A percentile compares a stretch with the other conserved stretches of the same genome.
These are phyloP conservation scores for Lactarius tabidus DNA, from an alignment of 768 basidiomycete genomes.

Conservation along the genomic window DNA sequence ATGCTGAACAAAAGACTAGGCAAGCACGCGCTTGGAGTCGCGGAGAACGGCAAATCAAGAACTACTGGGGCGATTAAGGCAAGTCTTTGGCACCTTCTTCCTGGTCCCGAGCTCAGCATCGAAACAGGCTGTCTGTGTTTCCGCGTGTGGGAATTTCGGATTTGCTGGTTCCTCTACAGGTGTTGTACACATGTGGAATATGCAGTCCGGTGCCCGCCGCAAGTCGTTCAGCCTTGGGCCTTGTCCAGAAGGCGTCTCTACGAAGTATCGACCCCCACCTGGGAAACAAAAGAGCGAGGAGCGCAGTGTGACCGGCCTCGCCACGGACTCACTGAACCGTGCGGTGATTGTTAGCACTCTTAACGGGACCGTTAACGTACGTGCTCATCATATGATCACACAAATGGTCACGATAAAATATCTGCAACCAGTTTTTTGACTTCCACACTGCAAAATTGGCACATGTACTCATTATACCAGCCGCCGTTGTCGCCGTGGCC, in stretches of 20 bases:
- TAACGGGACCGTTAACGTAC: conserved; percentile 85
- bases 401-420: background rate
- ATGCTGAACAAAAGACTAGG: conserved; percentile 80
- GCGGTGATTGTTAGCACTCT: conserved; percentile 78
- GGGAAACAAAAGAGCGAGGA: conserved; percentile 39
- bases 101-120: background rate
- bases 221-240: conserved; percentile 69
- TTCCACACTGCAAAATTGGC: conserved; percentile 83
- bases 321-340: conserved; percentile 80
- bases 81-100: conserved; percentile 17
- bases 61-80: conserved; percentile 72
- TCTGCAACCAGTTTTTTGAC: conserved; percentile 79
- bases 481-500: conserved; percentile 62
- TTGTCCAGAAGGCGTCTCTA: conserved; percentile 52
- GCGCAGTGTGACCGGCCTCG: conserved; percentile 75
- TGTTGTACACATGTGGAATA: conserved; percentile 87
- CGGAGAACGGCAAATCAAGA: conserved; percentile 46
- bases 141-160: conserved; percentile 95
- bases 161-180: conserved; percentile 80
- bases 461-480: conserved; percentile 60
- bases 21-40: conserved; percentile 63
- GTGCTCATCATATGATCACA: conserved; percentile 31
- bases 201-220: conserved; percentile 89
- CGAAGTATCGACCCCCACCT: conserved; percentile 37
- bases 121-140: conserved; percentile 73